A percentile compares a stretch with the other conserved stretches of the same genome.
These are phyloP conservation scores for Arthroderma sp. DNA, from an alignment of 2,329 filamentous ascomycete genomes.

Conservation along the genomic window DNA sequence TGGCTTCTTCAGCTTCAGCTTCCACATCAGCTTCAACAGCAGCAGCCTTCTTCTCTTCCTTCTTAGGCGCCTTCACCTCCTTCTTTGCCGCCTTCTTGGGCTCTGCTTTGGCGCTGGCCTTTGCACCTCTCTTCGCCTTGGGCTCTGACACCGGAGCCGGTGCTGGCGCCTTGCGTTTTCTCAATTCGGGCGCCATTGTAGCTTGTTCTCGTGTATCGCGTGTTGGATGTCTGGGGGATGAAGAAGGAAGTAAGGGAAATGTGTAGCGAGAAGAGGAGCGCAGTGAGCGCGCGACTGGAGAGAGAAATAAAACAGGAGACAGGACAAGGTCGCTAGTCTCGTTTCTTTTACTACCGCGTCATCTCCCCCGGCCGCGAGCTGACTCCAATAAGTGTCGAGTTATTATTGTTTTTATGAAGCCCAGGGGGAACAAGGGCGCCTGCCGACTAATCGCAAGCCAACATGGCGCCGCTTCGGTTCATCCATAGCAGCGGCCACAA, in stretches of 20 bases:
- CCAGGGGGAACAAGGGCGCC: not conserved
- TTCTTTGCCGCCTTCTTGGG: conserved; percentile 19
- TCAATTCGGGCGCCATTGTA: conserved; percentile 41
- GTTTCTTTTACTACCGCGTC: conserved; percentile 4
- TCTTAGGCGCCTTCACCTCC: conserved; percentile 13
- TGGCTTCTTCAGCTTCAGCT: not conserved
- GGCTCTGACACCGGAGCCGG: conserved; percentile 38
- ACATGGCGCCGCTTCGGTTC: not conserved
- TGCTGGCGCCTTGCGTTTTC: conserved; percentile 48
- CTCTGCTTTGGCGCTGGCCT: conserved; percentile 16
- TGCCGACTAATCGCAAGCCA: not conserved
- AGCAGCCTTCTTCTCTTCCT: conserved; percentile 13
- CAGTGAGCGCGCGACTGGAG: not conserved
- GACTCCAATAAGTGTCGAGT: not conserved
- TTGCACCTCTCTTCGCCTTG: conserved; percentile 24
- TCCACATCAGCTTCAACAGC: not conserved
- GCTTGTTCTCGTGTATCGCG: too few species aligned
- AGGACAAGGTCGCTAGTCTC: conserved; percentile 1
- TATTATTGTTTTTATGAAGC: not conserved
- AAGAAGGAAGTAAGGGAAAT: not conserved
- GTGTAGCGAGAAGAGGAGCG: conserved; percentile 8
- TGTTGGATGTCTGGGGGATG: not conserved
- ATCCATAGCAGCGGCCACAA: too few species aligned
- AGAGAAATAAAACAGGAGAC: not conserved
- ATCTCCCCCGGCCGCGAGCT: not conserved